These are phyloP conservation scores for Cyberlindnera xylosilytica DNA, from an alignment of 805 yeast genomes.

Conservation along the genomic window DNA sequence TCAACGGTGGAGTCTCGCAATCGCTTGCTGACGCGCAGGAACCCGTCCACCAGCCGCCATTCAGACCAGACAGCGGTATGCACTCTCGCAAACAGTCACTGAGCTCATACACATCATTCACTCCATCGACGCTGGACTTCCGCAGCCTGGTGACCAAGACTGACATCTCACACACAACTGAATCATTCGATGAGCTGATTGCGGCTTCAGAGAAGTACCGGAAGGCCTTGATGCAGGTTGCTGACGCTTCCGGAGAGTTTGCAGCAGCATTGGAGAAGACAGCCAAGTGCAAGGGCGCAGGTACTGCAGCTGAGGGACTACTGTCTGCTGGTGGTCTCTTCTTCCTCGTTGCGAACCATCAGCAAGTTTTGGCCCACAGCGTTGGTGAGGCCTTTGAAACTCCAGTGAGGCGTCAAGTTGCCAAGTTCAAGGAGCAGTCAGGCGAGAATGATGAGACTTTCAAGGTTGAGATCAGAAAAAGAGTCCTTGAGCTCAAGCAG, in stretches of 20 bases:
- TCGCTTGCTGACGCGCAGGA: constrained; percentile 4
- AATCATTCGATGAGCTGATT: constrained; percentile 45
- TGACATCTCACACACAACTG: constrained; percentile 52
- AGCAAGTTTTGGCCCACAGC: constrained; percentile 61
- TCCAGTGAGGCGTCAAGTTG: constrained; percentile 47
- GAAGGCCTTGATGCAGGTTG: constrained; percentile 42
- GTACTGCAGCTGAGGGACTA: constrained; percentile 57
- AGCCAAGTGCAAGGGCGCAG: constrained; percentile 62
- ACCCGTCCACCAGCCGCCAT: constrained; percentile 18
- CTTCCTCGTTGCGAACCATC: constrained; percentile 72
- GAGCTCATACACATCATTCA: constrained; percentile 24
- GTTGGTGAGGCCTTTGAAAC: constrained; percentile 51
- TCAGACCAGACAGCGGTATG: constrained; percentile 17
- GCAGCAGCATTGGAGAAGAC: constrained; percentile 67
- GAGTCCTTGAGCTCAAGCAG: constrained; percentile 48
- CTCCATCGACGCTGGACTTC: constrained; percentile 49
- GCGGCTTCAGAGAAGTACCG: constrained; percentile 45
- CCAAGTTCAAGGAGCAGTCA: constrained; percentile 41
- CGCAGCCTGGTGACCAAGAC: constrained; percentile 57
- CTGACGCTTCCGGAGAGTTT: constrained; percentile 65
- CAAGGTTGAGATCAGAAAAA: constrained; percentile 48
- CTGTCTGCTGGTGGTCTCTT: constrained; percentile 75
- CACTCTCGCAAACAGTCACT: constrained; percentile 21
- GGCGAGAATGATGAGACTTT: constrained; percentile 49
- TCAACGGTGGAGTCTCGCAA: constrained; percentile 20